These are phyloP conservation scores for Cordyceps farinosa DNA, from an alignment of 2,329 filamentous ascomycete genomes.

Conservation along the genomic window DNA sequence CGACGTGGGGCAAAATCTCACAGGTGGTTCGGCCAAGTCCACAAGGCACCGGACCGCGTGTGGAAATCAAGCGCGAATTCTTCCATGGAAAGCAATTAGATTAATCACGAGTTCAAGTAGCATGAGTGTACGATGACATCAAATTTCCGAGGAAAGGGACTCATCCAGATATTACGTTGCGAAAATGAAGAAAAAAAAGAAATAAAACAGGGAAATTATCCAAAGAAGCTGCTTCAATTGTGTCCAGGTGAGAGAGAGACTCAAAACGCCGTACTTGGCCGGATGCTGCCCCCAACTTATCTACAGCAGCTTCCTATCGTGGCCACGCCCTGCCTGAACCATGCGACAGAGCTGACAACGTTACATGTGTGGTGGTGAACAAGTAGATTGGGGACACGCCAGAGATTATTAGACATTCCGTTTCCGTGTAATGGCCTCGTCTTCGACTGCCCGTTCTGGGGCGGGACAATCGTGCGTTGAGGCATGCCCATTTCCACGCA, in stretches of 20 bases:
- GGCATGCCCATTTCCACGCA: too few species aligned
- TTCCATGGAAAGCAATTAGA: background rate
- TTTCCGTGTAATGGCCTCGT: background rate
- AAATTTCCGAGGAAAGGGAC: background rate
- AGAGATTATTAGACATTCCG: background rate
- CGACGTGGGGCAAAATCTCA: background rate
- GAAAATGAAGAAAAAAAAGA: too few species aligned
- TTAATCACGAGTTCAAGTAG: background rate
- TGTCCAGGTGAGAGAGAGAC: background rate
- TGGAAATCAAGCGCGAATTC: background rate
- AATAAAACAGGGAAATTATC: too few species aligned
- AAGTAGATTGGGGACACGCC: background rate
- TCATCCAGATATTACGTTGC: background rate
- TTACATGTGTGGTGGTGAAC: slow-evolving; percentile 4
- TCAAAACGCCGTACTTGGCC: slow-evolving; percentile 8
- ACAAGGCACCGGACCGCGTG: background rate
- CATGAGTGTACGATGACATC: background rate
- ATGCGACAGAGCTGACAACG: slow-evolving; percentile 7
- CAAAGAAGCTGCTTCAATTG: background rate
- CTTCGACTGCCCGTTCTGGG: background rate
- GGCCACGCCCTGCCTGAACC: background rate
- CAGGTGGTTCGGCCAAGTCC: too few species aligned
- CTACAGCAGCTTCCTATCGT: slow-evolving; percentile 4
- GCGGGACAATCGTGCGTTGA: background rate
- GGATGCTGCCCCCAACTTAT: background rate